These are phyloP conservation scores for Termitomyces sp. DNA, from an alignment of 768 basidiomycete genomes.

Conservation along the genomic window DNA sequence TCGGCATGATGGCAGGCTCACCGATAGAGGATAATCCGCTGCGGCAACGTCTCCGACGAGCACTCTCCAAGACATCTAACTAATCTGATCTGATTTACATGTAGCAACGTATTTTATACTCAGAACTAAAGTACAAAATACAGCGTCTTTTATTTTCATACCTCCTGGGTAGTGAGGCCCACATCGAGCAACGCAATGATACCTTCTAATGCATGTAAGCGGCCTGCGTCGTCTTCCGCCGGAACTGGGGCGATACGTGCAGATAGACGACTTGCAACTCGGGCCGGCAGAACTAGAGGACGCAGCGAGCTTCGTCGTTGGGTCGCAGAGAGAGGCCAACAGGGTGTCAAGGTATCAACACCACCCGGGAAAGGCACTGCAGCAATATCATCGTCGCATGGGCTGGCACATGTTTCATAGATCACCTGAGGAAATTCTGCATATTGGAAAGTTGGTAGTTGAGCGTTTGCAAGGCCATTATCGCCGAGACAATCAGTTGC, in stretches of 20 bases:
- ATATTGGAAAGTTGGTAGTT: neutral
- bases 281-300: slow-evolving; percentile 4
- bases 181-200: slow-evolving; percentile 15
- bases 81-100: neutral
- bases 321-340: neutral
- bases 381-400: neutral
- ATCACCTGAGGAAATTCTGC: slow-evolving; percentile 3
- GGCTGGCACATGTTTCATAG: neutral
- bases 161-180: neutral
- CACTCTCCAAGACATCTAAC: slow-evolving; percentile 21
- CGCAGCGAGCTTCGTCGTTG: slow-evolving; percentile 3
- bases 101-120: neutral
- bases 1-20: slow-evolving; percentile 13
- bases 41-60: slow-evolving; percentile 23
- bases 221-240: neutral
- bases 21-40: slow-evolving; percentile 20
- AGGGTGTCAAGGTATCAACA: neutral
- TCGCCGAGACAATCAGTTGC: neutral
- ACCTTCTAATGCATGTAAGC: slow-evolving; percentile 11
- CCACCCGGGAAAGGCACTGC: neutral
- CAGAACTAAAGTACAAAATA: neutral
- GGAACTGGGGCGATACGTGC: neutral
- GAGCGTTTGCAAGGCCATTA: neutral
- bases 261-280: slow-evolving; percentile 1
- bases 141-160: neutral